Evolutionary conservation across 2,329 filamentous ascomycete genomes (phyloP), one percentile per base, ranked within the genome.

Genomic region (Elsinoe fawcettii): DNA sequence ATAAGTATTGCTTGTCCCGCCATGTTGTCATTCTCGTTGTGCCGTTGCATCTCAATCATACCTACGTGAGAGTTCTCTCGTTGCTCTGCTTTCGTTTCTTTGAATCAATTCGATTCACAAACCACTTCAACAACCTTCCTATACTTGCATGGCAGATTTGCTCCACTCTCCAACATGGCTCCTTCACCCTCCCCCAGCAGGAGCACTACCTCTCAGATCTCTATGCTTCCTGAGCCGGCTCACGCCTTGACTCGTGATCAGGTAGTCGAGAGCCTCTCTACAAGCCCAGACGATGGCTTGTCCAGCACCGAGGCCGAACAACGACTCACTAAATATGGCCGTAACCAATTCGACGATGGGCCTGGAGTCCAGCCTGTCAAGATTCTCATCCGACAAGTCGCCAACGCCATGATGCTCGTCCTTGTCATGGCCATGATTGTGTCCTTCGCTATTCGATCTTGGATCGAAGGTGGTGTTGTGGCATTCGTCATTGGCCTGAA

Each of bases 401-500:
- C 84, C 67, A 90, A 90, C 75, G 86, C 87, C 58, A 89, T 90
- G 87, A 86, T 87, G 62, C 68, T 87, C 69, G 84, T 84, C 66
- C 67, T 77, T n/a, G 72, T 77, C 34, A 64, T 77, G 57, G 75
- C 73, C 30, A 77, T 77, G 75, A 72, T 69, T 20, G 74, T 77
- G 46, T 75, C 73, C 49, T 77, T 75, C 60, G 74, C 70, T 34
- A 76, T 77, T 58, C 58, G 66, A 32, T 75, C 74, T 0, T 77
- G 69, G 67, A 76, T 77, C 58, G 75, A 77, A 65, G 75, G 74
- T 49, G 74, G 74, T 54, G 74, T 77, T 12, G 67, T 77, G n/a
- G 69, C 73, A 20, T 71, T 69, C 53, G 73, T 77, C 58, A 75
- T 77, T 36, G 55, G 69, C 18, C 62, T 77, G 51, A 77, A 77